A percentile compares a stretch with the other conserved stretches of the same genome.
These are phyloP conservation scores for Candida dubliniensis DNA, from an alignment of 1,139 yeast species.

Conservation along the genomic window DNA sequence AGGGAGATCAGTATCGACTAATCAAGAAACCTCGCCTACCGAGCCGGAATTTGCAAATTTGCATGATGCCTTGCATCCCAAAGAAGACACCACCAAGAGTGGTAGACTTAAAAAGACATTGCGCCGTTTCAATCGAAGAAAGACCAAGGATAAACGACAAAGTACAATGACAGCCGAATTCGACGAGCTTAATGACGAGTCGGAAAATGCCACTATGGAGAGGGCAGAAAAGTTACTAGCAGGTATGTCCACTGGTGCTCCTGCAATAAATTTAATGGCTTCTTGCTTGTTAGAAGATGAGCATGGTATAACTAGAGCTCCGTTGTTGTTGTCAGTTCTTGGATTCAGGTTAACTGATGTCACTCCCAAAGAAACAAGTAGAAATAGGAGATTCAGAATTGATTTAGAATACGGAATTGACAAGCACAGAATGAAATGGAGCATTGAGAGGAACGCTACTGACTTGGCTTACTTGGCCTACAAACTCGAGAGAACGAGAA, in stretches of 20 bases:
- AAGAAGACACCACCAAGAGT: slow-evolving; percentile 17
- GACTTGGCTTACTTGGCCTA: slow-evolving; percentile 73
- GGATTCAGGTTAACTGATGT: slow-evolving; percentile 63
- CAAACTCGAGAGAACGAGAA: slow-evolving; percentile 52
- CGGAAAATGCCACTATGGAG: slow-evolving; percentile 36
- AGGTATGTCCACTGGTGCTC: slow-evolving; percentile 70
- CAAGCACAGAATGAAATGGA: slow-evolving; percentile 76
- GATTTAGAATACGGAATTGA: slow-evolving; percentile 92
- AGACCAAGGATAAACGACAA: slow-evolving; percentile 25
- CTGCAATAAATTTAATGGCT: slow-evolving; percentile 76
- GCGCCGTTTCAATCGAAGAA: slow-evolving; percentile 28
- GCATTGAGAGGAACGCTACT: slow-evolving; percentile 67
- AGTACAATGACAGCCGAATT: slow-evolving; percentile 20
- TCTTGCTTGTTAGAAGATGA: slow-evolving; percentile 78
- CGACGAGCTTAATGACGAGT: slow-evolving; percentile 19
- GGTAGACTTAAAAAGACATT: slow-evolving; percentile 24
- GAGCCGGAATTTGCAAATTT: slow-evolving; percentile 1
- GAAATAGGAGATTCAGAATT: slow-evolving; percentile 58
- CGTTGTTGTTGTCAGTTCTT: slow-evolving; percentile 71
- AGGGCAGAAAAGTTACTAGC: slow-evolving; percentile 66
- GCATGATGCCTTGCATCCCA: slow-evolving; percentile 9
- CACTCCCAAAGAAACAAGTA: slow-evolving; percentile 40
- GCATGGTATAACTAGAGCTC: slow-evolving; percentile 74
- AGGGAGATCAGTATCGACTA: slow-evolving; percentile 12
- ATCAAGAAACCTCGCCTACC: slow-evolving; percentile 4